Percentiles rank a stretch among this genome's conserved stretches.
Evolutionary conservation across 2,329 filamentous ascomycete genomes (phyloP).

Genomic region (Aaosphaeria arxii): DNA sequence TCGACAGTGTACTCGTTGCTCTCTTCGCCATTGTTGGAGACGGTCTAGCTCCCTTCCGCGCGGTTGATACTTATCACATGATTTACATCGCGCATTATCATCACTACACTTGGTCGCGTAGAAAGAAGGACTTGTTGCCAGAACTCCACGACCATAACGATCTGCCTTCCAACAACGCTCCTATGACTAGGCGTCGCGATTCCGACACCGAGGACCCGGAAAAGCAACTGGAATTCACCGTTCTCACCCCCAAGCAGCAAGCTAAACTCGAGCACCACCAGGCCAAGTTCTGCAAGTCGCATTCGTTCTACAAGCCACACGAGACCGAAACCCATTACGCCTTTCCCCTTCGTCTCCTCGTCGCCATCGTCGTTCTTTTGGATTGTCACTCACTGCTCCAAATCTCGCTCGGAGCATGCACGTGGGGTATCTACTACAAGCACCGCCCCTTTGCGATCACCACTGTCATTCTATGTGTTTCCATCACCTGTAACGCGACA

Average conservation of each 20-base stretch:
- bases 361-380: constrained; percentile 74
- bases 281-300: constrained; percentile 74
- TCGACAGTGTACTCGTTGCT: constrained; percentile 59
- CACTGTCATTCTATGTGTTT: constrained; percentile 76
- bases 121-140: constrained; percentile 61
- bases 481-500: constrained; percentile 72
- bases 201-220: constrained; percentile 34
- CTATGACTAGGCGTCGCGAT: constrained; percentile 40
- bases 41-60: constrained; percentile 66
- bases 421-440: constrained; percentile 74
- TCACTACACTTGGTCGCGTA: constrained; percentile 61
- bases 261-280: constrained; percentile 72
- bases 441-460: constrained; percentile 69
- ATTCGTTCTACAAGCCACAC: constrained; percentile 87
- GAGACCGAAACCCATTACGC: constrained; percentile 79
- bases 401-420: constrained; percentile 73
- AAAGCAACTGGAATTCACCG: constrained; percentile 52
- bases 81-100: constrained; percentile 74
- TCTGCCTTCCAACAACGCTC: constrained; percentile 50
- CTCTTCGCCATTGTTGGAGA: constrained; percentile 63
- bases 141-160: constrained; percentile 67
- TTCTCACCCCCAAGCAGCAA: constrained; percentile 65
- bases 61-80: constrained; percentile 85
- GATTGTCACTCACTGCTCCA: constrained; percentile 79
- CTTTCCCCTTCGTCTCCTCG: constrained; percentile 70